Percentiles rank a stretch among this genome's conserved stretches.
These are phyloP conservation scores for Leucosporidium scottii DNA, from an alignment of 768 basidiomycete genomes.

Conservation along the genomic window DNA sequence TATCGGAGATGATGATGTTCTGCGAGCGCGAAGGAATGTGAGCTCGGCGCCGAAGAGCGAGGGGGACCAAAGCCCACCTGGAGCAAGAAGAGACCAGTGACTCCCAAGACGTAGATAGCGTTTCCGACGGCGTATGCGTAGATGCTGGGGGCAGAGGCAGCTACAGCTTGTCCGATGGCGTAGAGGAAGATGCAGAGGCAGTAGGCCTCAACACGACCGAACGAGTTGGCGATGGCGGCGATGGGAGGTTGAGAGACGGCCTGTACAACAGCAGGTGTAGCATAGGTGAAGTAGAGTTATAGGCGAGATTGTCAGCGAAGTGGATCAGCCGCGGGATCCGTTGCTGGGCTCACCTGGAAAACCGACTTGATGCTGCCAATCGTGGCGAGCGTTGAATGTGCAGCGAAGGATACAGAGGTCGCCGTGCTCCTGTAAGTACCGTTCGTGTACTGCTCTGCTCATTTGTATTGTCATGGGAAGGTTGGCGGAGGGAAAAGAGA, in stretches of 20 bases:
- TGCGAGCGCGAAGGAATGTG: constrained; percentile 7
- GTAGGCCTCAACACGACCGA: constrained; percentile 40
- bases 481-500: no score
- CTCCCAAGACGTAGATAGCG: constrained; percentile 40
- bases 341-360: constrained; percentile 34
- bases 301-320: background rate
- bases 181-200: constrained; percentile 39
- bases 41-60: constrained; percentile 23
- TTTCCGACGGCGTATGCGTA: constrained; percentile 22
- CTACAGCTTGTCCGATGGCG: constrained; percentile 26
- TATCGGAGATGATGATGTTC: constrained; percentile 36
- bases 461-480: constrained; percentile 18
- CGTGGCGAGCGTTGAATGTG: constrained; percentile 40
- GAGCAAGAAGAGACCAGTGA: constrained; percentile 39
- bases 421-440: constrained; percentile 35
- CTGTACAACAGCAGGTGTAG: background rate
- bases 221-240: constrained; percentile 40
- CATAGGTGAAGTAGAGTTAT: background rate
- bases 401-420: constrained; percentile 36
- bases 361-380: constrained; percentile 38
- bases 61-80: constrained; percentile 25
- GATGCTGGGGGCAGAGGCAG: constrained; percentile 34
- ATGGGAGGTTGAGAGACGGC: constrained; percentile 41
- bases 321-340: background rate
- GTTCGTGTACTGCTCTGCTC: constrained; percentile 1